Base-by-base conservation (phyloP, 805 yeast genomes). In the Kodamaea nitidulidarum region DNA sequence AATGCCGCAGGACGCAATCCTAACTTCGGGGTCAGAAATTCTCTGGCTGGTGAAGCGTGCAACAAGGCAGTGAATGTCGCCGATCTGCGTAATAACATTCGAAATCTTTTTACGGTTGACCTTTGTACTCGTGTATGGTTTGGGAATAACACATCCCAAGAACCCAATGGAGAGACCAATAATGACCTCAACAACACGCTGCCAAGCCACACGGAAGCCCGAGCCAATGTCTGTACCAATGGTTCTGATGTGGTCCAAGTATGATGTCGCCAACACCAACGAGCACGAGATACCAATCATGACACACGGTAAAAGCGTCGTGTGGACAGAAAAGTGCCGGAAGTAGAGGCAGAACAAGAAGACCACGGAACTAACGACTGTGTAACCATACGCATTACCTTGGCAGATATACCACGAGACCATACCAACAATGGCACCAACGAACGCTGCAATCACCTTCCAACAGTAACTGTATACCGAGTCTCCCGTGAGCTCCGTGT, bases 391-490 rank as follows among this genome's bases (percentile, higher is more conserved):
- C 26, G 51, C 50, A 34, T 61, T 63, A 2, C 69, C 69, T 15
- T 58, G 41, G 2, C 64, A 56, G 15, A 63, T 58, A 39, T 63
- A 63, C 69, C 69, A 62, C 0, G 54, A 54, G 5, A 60, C 54
- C 52, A 58, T 44, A 1, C 66, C 67, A 11, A 51, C 24, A 5
- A 62, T 24, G 29, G 58, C 52, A 1, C 67, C 67, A 42, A 53
- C 47, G 36, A 61, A 54, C 1, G 64, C 40, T 27, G 53, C 56
- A 2, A 45, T 43, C n/a, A 60, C 31, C 40, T 56, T 59, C 27
- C 55, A 49, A 8, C 48, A 17, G 32, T 49, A 54, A 15, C 47
- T 46, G 39, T 60, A 61, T 4, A 58, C 48, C 14, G 63, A 57
- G 39, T 59, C 58, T 0, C 64, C 66, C 8, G 63, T 52, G 21